phyloP scores from a whole-genome alignment of 352 stramenopile genomes.

The Phytophthora pluvialis region DNA sequence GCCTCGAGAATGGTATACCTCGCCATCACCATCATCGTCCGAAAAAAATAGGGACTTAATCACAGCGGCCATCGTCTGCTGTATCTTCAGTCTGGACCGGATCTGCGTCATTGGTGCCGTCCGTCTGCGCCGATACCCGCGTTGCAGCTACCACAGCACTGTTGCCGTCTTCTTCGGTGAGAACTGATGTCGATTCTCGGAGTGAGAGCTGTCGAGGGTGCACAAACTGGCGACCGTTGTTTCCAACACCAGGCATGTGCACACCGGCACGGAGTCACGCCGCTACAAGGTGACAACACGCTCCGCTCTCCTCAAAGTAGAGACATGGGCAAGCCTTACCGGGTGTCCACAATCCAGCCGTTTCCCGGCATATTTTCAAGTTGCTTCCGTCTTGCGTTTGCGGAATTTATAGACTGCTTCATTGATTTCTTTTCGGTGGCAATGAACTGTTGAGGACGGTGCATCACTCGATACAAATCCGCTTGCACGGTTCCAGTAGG shows the following conservation, averaged over 20 bases:
- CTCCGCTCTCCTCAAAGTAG: neutral
- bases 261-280: neutral
- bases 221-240: neutral
- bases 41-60: no score
- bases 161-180: no score
- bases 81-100: no score
- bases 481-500: neutral
- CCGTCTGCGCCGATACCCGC: no score
- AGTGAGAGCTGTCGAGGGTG: no score
- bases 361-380: neutral
- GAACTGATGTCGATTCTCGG: no score
- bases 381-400: neutral
- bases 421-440: constrained; percentile 7
- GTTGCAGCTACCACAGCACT: no score
- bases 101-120: no score
- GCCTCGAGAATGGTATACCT: no score
- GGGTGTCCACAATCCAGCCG: constrained; percentile 10
- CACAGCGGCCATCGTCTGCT: no score
- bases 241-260: neutral
- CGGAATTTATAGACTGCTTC: neutral
- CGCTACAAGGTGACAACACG: neutral
- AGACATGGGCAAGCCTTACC: neutral
- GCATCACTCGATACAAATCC: constrained; percentile 9
- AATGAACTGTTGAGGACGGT: neutral
- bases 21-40: no score